Conservation (phyloP, 2,329 filamentous ascomycete species). For the Colletotrichum horii region DNA sequence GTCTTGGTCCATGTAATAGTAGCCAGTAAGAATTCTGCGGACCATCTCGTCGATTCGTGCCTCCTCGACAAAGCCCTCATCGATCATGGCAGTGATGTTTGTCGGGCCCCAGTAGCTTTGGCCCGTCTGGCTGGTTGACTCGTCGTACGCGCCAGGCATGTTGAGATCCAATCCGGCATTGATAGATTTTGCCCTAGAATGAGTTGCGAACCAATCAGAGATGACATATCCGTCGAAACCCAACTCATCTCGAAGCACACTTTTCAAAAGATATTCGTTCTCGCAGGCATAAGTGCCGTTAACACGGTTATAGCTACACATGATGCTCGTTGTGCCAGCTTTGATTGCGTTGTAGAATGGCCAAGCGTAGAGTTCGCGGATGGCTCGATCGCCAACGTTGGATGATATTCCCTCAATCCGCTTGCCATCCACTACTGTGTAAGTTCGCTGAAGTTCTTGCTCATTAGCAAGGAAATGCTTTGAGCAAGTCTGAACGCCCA, state of each 20-base stretch:
- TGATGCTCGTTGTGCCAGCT: slow-evolving; percentile 68
- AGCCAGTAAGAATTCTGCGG: slow-evolving; percentile 62
- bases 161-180: slow-evolving; percentile 79
- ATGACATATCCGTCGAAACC: slow-evolving; percentile 69
- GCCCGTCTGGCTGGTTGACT: slow-evolving; percentile 45
- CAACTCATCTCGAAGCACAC: slow-evolving; percentile 72
- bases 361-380: slow-evolving; percentile 72
- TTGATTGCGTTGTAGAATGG: slow-evolving; percentile 73
- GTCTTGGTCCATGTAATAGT: slow-evolving; percentile 65
- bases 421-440: slow-evolving; percentile 46
- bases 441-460: slow-evolving; percentile 64
- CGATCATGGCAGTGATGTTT: slow-evolving; percentile 59
- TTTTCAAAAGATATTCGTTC: slow-evolving; percentile 64
- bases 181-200: slow-evolving; percentile 70
- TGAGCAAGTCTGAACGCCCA: slow-evolving; percentile 40
- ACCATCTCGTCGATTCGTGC: slow-evolving; percentile 73
- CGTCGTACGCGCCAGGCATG: slow-evolving; percentile 71
- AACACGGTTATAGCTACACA: slow-evolving; percentile 78
- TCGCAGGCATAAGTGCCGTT: slow-evolving; percentile 73
- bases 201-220: slow-evolving; percentile 78
- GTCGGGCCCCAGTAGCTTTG: slow-evolving; percentile 62
- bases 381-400: slow-evolving; percentile 67
- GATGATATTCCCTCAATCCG: slow-evolving; percentile 55
- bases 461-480: slow-evolving; percentile 73
- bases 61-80: slow-evolving; percentile 60